These are phyloP conservation scores for Neofusicoccum cordaticola DNA, from an alignment of 2,329 filamentous ascomycete species.

Conservation along the genomic window DNA sequence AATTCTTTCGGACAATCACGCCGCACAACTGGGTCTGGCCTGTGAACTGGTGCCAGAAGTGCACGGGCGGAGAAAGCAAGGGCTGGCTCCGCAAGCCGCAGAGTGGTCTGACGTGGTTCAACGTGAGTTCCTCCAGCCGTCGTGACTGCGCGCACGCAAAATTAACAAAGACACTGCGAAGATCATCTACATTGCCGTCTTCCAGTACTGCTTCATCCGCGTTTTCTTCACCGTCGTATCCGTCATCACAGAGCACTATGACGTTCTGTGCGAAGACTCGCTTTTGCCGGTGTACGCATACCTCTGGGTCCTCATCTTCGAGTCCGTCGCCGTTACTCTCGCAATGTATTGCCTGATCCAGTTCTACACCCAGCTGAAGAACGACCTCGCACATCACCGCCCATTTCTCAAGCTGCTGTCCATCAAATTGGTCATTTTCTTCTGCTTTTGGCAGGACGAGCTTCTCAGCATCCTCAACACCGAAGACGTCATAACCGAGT, in stretches of 20 bases:
- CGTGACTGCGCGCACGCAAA: background rate
- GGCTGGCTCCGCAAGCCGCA: conserved; percentile 69
- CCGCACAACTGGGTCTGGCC: conserved; percentile 75
- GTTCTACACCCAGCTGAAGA: conserved; percentile 75
- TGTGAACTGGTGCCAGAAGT: conserved; percentile 66
- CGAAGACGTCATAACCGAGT: conserved; percentile 62
- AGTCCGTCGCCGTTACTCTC: conserved; percentile 69
- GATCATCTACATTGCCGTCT: conserved; percentile 76
- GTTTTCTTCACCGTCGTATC: conserved; percentile 79
- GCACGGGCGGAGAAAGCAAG: conserved; percentile 63
- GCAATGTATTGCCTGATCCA: conserved; percentile 89
- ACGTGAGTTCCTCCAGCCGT: conserved; percentile 46
- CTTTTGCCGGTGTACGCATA: conserved; percentile 75
- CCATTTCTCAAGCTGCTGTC: conserved; percentile 79
- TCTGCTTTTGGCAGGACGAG: conserved; percentile 78
- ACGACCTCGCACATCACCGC: conserved; percentile 64
- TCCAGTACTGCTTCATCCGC: conserved; percentile 82
- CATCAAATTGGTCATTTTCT: conserved; percentile 88
- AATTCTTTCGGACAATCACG: conserved; percentile 69
- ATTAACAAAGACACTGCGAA: conserved; percentile 28
- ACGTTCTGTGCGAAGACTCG: conserved; percentile 74
- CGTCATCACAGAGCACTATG: conserved; percentile 67
- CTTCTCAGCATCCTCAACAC: conserved; percentile 60
- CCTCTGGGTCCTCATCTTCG: conserved; percentile 74
- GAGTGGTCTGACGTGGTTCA: conserved; percentile 87